A percentile compares a stretch with the other conserved stretches of the same genome.
Evolutionary conservation across 2,329 filamentous ascomycete genomes (phyloP).

Genomic region (Macrophomina tecta): DNA sequence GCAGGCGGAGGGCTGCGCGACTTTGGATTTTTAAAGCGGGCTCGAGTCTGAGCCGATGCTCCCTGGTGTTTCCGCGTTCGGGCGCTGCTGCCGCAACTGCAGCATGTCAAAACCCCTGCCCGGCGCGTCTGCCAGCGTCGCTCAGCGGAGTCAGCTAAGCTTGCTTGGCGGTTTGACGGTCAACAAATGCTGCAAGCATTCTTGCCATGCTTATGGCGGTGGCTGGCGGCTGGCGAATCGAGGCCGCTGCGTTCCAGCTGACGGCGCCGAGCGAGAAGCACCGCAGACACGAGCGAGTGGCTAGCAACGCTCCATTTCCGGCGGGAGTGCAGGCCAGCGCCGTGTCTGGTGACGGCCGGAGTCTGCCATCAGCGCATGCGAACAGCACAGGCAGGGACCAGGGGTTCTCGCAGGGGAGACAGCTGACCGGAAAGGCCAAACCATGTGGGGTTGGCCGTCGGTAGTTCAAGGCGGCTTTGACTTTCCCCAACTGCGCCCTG

Average conservation of each 20-base stretch:
- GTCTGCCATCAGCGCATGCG: conserved; percentile 15
- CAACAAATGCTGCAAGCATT: not conserved
- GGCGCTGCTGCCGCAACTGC: conserved; percentile 11
- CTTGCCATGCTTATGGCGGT: not conserved
- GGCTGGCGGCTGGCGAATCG: conserved; percentile 4
- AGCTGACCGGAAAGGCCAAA: conserved; percentile 5
- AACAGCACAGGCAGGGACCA: conserved; percentile 14
- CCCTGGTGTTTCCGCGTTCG: conserved; percentile 15
- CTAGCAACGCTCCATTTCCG: not conserved
- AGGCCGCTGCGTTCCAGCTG: conserved; percentile 8
- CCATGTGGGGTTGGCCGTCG: conserved; percentile 9
- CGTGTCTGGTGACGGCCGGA: conserved; percentile 13
- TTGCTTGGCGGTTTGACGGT: conserved; percentile 20
- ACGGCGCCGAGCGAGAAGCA: not conserved
- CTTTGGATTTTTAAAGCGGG: conserved; percentile 10
- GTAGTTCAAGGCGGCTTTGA: conserved; percentile 22
- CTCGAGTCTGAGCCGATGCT: conserved; percentile 10
- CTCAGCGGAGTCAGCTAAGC: conserved; percentile 12
- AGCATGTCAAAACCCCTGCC: conserved; percentile 14
- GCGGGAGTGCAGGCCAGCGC: not conserved
- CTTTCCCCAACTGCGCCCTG: conserved; percentile 1
- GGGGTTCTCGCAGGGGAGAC: conserved; percentile 9
- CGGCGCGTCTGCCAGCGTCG: not conserved
- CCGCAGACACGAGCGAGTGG: not conserved
- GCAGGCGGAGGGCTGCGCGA: not conserved